phyloP scores from a whole-genome alignment of 306 rosid genomes.

The Coriaria nepalensis region DNA sequence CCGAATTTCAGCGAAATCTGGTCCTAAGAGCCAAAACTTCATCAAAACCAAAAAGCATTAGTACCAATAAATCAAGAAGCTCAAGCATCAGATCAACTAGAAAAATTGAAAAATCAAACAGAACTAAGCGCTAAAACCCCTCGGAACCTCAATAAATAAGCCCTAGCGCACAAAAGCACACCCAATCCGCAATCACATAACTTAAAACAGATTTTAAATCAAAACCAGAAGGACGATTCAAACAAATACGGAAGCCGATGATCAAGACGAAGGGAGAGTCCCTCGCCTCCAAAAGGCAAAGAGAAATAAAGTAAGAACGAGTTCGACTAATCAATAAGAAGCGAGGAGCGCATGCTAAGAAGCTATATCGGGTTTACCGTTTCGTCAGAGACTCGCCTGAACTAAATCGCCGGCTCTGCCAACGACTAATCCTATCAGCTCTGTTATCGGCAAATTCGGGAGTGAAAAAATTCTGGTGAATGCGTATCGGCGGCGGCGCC shows the following conservation, averaged over 20 bases:
- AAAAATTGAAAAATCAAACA: conserved; percentile 19
- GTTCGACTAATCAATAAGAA: conserved; percentile 16
- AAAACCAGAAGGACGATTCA: conserved; percentile 32
- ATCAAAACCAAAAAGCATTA: conserved; percentile 18
- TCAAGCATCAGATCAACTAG: conserved; percentile 51
- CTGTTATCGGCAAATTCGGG: conserved; percentile 12
- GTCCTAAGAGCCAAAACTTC: conserved; percentile 12
- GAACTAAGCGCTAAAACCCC: conserved; percentile 49
- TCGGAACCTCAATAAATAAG: conserved; percentile 23
- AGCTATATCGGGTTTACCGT: conserved; percentile 29
- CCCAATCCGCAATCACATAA: conserved; percentile 40
- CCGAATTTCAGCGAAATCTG: conserved; percentile 5
- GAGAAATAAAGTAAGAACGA: conserved; percentile 9
- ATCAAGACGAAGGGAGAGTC: conserved; percentile 16
- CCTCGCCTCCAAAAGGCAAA: conserved; percentile 31
- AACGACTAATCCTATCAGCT: conserved; percentile 12
- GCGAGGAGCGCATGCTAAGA: conserved; percentile 25
- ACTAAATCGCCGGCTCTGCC: conserved; percentile 29
- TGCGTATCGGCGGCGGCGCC: conserved; percentile 11
- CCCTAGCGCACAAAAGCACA: conserved; percentile 22
- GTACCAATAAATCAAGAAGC: conserved; percentile 16
- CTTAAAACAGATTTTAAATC: conserved; percentile 22
- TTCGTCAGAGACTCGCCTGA: conserved; percentile 30
- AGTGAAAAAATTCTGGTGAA: background rate
- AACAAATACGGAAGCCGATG: conserved; percentile 12